A percentile compares a stretch with the other conserved stretches of the same genome.
These are phyloP conservation scores for Aspergillus conjunctus DNA, from an alignment of 495 filamentous ascomycete genomes.

Conservation along the genomic window DNA sequence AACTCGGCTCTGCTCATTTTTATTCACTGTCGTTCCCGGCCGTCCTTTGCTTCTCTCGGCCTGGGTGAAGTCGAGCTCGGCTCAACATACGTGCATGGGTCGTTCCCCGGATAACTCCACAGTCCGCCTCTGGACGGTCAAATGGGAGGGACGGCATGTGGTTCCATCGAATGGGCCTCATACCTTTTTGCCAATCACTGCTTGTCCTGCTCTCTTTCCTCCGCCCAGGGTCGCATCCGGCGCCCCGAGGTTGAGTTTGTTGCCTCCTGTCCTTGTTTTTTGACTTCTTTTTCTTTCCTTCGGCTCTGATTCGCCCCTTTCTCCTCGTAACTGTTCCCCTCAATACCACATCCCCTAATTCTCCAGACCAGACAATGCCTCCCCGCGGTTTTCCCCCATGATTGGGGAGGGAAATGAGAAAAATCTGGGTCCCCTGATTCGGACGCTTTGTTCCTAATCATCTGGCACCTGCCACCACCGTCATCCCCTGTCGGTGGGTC, in stretches of 20 bases:
- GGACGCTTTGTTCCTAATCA: not conserved
- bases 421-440: conserved; percentile 3
- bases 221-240: conserved; percentile 18
- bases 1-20: not conserved
- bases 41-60: not conserved
- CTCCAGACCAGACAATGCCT: conserved; percentile 7
- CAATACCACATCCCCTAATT: not conserved
- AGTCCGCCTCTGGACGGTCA: conserved; percentile 13
- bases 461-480: not conserved
- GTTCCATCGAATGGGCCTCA: conserved; percentile 4
- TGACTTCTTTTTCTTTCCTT: not conserved
- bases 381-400: conserved; percentile 2
- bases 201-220: conserved; percentile 1
- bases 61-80: not conserved
- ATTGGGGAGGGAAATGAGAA: not conserved
- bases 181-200: conserved; percentile 2
- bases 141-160: not conserved
- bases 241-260: conserved; percentile 2
- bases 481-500: not conserved
- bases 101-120: conserved; percentile 22
- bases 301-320: not conserved
- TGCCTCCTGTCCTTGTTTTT: not conserved
- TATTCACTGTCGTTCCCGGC: not conserved
- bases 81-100: not conserved
- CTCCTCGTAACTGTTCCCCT: not conserved